phyloP scores from a whole-genome alignment of 1,284 basidiomycete species.

The Ganoderma meredithae region DNA sequence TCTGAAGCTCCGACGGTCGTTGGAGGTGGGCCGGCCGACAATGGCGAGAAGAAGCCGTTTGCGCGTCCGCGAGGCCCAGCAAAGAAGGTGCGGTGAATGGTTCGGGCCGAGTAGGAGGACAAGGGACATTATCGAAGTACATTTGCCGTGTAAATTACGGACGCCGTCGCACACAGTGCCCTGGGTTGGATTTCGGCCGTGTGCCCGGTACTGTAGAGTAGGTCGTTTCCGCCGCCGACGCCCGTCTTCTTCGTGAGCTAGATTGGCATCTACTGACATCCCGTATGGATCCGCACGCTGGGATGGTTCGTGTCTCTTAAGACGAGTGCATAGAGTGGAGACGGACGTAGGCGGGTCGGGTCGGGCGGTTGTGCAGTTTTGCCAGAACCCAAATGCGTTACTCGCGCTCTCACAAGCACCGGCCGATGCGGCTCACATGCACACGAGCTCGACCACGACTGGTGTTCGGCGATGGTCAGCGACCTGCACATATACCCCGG shows the following conservation, averaged over 20 bases:
- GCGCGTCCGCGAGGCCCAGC: constrained; percentile 67
- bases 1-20: constrained; percentile 16
- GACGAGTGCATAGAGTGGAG: background rate
- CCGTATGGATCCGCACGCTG: background rate
- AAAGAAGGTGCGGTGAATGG: constrained; percentile 44
- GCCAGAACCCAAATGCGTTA: constrained; percentile 22
- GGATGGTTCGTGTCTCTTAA: background rate
- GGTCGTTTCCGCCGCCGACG: background rate
- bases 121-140: background rate
- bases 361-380: constrained; percentile 13
- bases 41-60: constrained; percentile 55
- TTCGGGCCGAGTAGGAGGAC: background rate
- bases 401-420: constrained; percentile 27
- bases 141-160: constrained; percentile 2
- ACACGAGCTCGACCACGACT: constrained; percentile 4
- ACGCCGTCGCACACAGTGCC: background rate
- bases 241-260: too few species aligned
- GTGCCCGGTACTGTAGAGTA: background rate
- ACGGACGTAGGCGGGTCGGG: constrained; percentile 9
- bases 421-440: constrained; percentile 9
- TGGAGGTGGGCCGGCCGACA: constrained; percentile 15
- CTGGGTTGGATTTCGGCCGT: too few species aligned
- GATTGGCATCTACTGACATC: background rate
- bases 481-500: constrained; percentile 7
- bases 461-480: constrained; percentile 9